These are phyloP conservation scores for Larix sibirica DNA, from an alignment of 83 land plant genomes.

Conservation along the genomic window DNA sequence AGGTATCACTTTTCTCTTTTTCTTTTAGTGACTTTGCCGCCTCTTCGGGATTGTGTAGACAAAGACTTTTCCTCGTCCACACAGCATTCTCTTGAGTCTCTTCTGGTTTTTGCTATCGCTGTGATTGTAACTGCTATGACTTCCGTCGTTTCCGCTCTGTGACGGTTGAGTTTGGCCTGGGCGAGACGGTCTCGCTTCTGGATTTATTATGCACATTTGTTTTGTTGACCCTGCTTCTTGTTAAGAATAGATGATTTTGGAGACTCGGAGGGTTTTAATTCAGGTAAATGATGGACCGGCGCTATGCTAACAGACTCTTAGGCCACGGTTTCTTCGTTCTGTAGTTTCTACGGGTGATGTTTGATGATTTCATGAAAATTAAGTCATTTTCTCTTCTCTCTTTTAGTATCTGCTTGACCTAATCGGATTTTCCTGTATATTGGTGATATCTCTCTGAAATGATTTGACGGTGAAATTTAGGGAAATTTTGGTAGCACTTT, in stretches of 20 bases:
- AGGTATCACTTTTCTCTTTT: slow-evolving; percentile 4
- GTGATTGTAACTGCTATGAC: background rate
- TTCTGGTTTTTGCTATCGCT: background rate
- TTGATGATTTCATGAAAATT: background rate
- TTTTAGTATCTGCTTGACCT: background rate
- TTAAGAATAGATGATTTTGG: background rate
- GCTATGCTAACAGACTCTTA: too few relatives aligned
- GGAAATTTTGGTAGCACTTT: background rate
- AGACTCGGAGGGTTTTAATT: too few relatives aligned
- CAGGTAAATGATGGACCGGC: too few relatives aligned
- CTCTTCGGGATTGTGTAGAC: background rate
- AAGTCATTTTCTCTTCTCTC: background rate
- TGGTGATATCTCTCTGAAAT: background rate
- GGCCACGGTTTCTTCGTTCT: too few relatives aligned
- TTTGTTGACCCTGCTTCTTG: slow-evolving; percentile 2
- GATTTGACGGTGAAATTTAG: background rate
- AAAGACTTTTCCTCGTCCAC: background rate
- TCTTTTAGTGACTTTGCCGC: slow-evolving; percentile 4
- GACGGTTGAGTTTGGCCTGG: background rate
- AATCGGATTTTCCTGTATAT: background rate
- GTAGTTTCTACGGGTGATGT: background rate
- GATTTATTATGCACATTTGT: background rate
- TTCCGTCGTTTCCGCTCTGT: background rate
- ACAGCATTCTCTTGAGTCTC: background rate
- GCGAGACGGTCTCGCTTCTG: too few relatives aligned